phyloP scores from a whole-genome alignment of 2,329 filamentous ascomycete genomes.

The Epichloe sylvatica region DNA sequence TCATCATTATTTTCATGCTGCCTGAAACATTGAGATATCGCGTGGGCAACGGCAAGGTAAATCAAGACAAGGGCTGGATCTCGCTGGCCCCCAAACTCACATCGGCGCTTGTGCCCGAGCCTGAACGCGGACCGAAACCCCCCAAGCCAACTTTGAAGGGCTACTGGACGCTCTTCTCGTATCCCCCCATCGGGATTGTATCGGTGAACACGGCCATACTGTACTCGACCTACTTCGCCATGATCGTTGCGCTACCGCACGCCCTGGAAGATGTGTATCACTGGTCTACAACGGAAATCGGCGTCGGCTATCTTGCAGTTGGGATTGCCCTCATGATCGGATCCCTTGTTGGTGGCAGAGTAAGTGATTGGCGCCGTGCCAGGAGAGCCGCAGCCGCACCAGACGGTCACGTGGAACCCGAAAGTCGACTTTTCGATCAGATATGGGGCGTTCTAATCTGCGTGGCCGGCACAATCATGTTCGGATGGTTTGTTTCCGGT shows the following conservation, averaged over 20 bases:
- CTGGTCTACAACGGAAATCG: slow-evolving; percentile 20
- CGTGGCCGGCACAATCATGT: slow-evolving; percentile 24
- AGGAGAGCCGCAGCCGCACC: slow-evolving; percentile 6
- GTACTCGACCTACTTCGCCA: slow-evolving; percentile 20
- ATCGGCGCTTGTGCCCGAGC: slow-evolving; percentile 12
- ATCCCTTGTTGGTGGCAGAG: slow-evolving; percentile 22
- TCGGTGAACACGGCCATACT: slow-evolving; percentile 20
- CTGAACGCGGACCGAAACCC: slow-evolving; percentile 14
- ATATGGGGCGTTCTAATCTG: slow-evolving; percentile 25
- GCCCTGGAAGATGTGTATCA: slow-evolving; percentile 19
- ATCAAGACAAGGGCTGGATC: slow-evolving; percentile 9
- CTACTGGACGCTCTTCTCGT: slow-evolving; percentile 17
- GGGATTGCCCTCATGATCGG: slow-evolving; percentile 15
- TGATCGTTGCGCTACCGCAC: slow-evolving; percentile 17
- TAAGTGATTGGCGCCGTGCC: slow-evolving; percentile 23
- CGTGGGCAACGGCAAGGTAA: slow-evolving; percentile 27
- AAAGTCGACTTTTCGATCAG: slow-evolving; percentile 25
- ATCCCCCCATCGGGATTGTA: slow-evolving; percentile 20
- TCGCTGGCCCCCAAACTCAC: slow-evolving; percentile 10
- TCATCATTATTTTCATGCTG: slow-evolving; percentile 21
- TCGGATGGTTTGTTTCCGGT: slow-evolving; percentile 24
- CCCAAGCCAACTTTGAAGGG: slow-evolving; percentile 15
- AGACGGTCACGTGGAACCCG: slow-evolving; percentile 17
- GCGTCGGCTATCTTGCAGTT: slow-evolving; percentile 22
- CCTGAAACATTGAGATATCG: slow-evolving; percentile 31